Percentiles rank a stretch among this genome's conserved stretches.
Evolutionary conservation across 176 grass and related monocot species (phyloP).

Genomic region (Stipa capillata): DNA sequence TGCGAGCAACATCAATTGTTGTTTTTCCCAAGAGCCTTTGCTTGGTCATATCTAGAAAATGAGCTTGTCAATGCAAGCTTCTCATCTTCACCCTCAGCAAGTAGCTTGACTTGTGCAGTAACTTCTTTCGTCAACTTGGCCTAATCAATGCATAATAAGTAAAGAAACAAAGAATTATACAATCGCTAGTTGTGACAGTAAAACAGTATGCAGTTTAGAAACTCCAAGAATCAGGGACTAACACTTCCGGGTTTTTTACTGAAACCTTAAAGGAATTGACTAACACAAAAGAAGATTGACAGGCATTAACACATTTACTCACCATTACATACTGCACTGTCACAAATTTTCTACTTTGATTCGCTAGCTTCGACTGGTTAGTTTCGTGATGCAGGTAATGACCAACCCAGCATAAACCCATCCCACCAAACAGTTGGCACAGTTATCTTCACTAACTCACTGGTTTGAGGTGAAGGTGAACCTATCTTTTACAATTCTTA

Average conservation of each 20-base stretch:
- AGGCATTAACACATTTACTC: not conserved
- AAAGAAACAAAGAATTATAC: not conserved
- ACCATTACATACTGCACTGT: not conserved
- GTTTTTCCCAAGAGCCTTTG: conserved; percentile 90
- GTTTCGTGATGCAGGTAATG: too few relatives aligned
- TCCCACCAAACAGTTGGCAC: not conserved
- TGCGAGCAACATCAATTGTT: conserved; percentile 90
- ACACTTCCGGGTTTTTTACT: not conserved
- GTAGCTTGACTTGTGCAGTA: conserved; percentile 93
- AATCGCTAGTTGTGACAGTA: not conserved
- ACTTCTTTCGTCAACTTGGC: conserved; percentile 80
- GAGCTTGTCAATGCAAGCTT: conserved; percentile 66
- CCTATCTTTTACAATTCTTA: not conserved
- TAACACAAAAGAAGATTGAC: not conserved
- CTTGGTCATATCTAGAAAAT: conserved; percentile 86
- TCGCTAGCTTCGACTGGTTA: not conserved
- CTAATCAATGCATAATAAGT: conserved; percentile 30
- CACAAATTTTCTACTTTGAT: not conserved
- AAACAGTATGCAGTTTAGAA: not conserved
- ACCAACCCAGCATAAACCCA: not conserved
- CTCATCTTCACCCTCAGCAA: conserved; percentile 90
- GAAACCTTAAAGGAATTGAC: too few relatives aligned
- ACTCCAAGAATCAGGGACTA: not conserved
- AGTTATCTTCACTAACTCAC: not conserved
- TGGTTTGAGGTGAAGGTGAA: not conserved